Percentiles rank a stretch among this genome's conserved stretches.
Conservation (phyloP, 805 yeast species). For the Lipomyces yamadae region DNA sequence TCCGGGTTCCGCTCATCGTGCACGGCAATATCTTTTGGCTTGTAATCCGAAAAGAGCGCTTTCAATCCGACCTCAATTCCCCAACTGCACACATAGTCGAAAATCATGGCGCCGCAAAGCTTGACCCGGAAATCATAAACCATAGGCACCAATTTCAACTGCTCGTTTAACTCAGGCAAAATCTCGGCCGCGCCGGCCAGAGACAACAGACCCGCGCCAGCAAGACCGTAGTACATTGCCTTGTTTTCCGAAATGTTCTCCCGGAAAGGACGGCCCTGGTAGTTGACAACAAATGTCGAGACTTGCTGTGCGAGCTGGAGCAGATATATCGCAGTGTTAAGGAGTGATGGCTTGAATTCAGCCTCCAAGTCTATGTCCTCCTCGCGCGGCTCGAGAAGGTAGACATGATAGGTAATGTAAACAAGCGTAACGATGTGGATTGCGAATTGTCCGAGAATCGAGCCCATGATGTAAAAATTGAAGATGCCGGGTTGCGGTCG, state of each 20-base stretch:
- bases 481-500: constrained; percentile 98
- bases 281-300: constrained; percentile 95
- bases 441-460: constrained; percentile 94
- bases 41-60: constrained; percentile 83
- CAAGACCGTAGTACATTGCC: constrained; percentile 95
- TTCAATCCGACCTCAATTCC: constrained; percentile 80
- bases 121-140: constrained; percentile 69
- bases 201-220: constrained; percentile 89
- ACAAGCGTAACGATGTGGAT: constrained; percentile 83
- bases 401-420: constrained; percentile 81
- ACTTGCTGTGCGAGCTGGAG: constrained; percentile 95
- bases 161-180: constrained; percentile 90
- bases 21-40: constrained; percentile 86
- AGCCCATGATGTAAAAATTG: constrained; percentile 95
- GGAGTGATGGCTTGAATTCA: constrained; percentile 81
- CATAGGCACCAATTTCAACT: constrained; percentile 92
- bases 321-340: constrained; percentile 94
- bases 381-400: constrained; percentile 88
- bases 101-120: constrained; percentile 70
- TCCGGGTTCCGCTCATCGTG: constrained; percentile 29
- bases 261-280: constrained; percentile 95
- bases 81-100: constrained; percentile 80
- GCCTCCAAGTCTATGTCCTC: constrained; percentile 89
- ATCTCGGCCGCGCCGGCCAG: constrained; percentile 92
- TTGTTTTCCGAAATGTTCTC: constrained; percentile 87